These are phyloP conservation scores for Schwanniomyces yamadae DNA, from an alignment of 805 yeast species.

Conservation along the genomic window DNA sequence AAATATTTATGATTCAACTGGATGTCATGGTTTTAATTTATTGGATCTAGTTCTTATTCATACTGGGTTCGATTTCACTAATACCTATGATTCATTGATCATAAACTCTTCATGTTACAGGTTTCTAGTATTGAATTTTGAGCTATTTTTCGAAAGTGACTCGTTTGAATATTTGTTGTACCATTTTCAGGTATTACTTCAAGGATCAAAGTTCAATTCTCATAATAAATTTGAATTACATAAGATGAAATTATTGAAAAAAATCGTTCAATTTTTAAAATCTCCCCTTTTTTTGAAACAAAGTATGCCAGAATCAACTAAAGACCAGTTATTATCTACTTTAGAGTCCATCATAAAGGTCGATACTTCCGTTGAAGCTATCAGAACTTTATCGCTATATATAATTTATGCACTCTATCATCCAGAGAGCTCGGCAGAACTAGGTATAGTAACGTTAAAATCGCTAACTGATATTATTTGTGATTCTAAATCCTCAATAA, in stretches of 20 bases:
- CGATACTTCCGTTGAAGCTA: conserved; percentile 54
- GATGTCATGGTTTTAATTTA: conserved; percentile 24
- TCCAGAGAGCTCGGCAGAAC: conserved; percentile 34
- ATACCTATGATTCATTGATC: conserved; percentile 57
- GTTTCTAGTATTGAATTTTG: conserved; percentile 50
- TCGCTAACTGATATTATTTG: conserved; percentile 39
- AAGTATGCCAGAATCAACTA: conserved; percentile 7
- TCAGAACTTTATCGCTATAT: conserved; percentile 50
- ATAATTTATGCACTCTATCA: conserved; percentile 50
- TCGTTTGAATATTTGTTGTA: conserved; percentile 52
- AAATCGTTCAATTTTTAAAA: conserved; percentile 52
- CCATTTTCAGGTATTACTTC: conserved; percentile 57
- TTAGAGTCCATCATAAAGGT: conserved; percentile 22
- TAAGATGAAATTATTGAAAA: conserved; percentile 48
- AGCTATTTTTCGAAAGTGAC: conserved; percentile 62
- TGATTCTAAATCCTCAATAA: conserved; percentile 38
- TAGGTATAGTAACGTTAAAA: conserved; percentile 31
- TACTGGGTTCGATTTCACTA: conserved; percentile 54
- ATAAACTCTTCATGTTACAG: conserved; percentile 57
- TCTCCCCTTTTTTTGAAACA: conserved; percentile 15
- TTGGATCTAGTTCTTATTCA: conserved; percentile 49
- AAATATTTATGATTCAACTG: conserved; percentile 7
- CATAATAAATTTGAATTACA: conserved; percentile 54
- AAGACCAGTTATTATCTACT: conserved; percentile 19
- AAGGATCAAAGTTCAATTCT: conserved; percentile 48